Conservation (phyloP, 257 asterid genomes). For the Ajuga chamaepitys region DNA sequence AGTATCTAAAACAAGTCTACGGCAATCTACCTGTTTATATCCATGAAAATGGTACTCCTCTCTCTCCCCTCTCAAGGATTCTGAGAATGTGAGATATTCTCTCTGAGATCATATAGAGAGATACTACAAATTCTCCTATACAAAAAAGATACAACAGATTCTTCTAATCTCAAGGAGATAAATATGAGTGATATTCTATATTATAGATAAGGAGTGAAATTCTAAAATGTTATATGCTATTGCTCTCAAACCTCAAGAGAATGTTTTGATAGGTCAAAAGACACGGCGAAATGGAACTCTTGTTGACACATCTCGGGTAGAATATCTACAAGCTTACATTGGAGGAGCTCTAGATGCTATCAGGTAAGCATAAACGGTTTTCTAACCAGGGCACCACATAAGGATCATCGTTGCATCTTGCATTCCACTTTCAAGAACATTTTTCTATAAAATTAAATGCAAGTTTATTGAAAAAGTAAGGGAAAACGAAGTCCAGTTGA, state of each 20-base stretch:
- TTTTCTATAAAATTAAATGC: background rate
- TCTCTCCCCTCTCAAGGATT: background rate
- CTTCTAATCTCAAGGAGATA: too few relatives aligned
- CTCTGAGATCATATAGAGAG: too few relatives aligned
- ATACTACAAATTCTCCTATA: too few relatives aligned
- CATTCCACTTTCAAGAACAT: background rate
- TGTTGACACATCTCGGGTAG: conserved; percentile 27
- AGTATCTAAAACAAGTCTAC: conserved; percentile 29
- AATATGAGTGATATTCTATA: too few relatives aligned
- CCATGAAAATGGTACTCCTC: conserved; percentile 39
- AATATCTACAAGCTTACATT: conserved; percentile 32
- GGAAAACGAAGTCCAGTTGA: too few relatives aligned
- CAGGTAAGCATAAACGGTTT: conserved; percentile 19
- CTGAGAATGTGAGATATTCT: too few relatives aligned
- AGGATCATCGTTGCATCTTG: too few relatives aligned
- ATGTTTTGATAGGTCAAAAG: conserved; percentile 22
- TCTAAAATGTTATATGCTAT: too few relatives aligned
- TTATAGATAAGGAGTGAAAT: too few relatives aligned
- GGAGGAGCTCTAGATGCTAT: conserved; percentile 34
- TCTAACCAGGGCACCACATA: background rate
- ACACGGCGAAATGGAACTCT: conserved; percentile 27
- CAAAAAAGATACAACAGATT: too few relatives aligned
- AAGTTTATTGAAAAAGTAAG: too few relatives aligned
- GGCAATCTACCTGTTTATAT: too few relatives aligned
- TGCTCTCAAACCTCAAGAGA: background rate